These are phyloP conservation scores for Macrolepiota fuliginosa DNA, from an alignment of 768 basidiomycete genomes.

Conservation along the genomic window DNA sequence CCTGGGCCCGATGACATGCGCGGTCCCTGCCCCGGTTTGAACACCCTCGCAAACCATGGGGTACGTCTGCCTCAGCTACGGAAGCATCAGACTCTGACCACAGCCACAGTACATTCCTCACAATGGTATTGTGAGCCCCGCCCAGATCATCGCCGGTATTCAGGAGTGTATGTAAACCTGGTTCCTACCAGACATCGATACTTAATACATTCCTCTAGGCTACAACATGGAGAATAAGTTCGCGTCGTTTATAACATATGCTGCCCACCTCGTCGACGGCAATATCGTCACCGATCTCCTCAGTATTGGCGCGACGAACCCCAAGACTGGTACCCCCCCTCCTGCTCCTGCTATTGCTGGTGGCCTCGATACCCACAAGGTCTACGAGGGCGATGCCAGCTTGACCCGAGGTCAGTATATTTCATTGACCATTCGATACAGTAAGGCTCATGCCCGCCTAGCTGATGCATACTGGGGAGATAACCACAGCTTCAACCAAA, in stretches of 20 bases:
- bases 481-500: slow-evolving; percentile 22
- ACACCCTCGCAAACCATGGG: slow-evolving; percentile 19
- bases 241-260: slow-evolving; percentile 18
- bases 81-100: too few relatives aligned
- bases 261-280: slow-evolving; percentile 17
- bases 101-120: slow-evolving; percentile 12
- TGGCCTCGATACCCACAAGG: slow-evolving; percentile 17
- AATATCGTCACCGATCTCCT: slow-evolving; percentile 16
- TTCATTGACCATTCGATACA: too few relatives aligned
- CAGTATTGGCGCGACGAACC: slow-evolving; percentile 17
- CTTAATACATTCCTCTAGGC: neutral
- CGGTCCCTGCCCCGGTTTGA: slow-evolving; percentile 21
- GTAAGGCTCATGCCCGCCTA: too few relatives aligned
- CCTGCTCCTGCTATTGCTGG: slow-evolving; percentile 17
- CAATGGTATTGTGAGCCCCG: slow-evolving; percentile 14
- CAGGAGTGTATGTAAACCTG: slow-evolving; percentile 7
- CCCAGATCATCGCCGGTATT: slow-evolving; percentile 13
- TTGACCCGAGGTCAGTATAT: slow-evolving; percentile 4
- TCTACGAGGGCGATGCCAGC: slow-evolving; percentile 19
- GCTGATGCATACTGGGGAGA: slow-evolving; percentile 19
- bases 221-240: slow-evolving; percentile 18
- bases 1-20: slow-evolving; percentile 12
- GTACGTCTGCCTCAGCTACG: slow-evolving; percentile 2
- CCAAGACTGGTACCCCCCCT: slow-evolving; percentile 13
- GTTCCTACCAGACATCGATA: neutral